Evolutionary conservation across 2,329 filamentous ascomycete species (phyloP).

Genomic region (Diaporthe batatas): DNA sequence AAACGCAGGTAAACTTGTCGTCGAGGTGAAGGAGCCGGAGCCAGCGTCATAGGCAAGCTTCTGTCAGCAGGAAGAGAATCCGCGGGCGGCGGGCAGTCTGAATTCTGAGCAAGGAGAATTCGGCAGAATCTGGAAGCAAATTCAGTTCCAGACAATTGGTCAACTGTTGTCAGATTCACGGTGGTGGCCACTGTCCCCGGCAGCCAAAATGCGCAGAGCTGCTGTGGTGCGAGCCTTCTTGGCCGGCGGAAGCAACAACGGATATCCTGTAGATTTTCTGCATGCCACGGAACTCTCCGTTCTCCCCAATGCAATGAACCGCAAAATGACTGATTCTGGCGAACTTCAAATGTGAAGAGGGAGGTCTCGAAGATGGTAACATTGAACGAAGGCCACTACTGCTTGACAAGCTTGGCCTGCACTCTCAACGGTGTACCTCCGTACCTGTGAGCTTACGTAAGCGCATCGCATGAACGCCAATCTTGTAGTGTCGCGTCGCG

Average conservation of each 20-base stretch:
- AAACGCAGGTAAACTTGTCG: conserved; percentile 64
- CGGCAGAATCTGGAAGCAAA: not conserved
- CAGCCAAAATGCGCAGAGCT: not conserved
- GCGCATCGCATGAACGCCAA: conserved; percentile 31
- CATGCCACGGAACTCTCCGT: not conserved
- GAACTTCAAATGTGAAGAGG: too few species aligned
- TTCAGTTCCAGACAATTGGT: not conserved
- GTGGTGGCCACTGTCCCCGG: not conserved
- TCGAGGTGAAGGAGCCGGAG: conserved; percentile 61
- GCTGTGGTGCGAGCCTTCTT: not conserved
- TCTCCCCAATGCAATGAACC: not conserved
- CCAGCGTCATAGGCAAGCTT: conserved; percentile 7
- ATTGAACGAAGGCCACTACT: too few species aligned
- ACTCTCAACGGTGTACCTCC: not conserved
- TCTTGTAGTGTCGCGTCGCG: conserved; percentile 34
- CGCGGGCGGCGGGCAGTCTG: not conserved
- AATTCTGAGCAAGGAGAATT: not conserved
- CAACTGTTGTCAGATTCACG: not conserved
- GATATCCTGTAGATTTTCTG: not conserved
- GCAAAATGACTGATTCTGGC: not conserved
- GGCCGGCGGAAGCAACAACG: not conserved
- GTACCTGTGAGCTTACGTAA: not conserved
- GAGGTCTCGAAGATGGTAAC: too few species aligned
- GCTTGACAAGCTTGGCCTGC: not conserved
- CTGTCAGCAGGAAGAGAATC: not conserved